Evolutionary conservation across 371 early-diverging fungal species (phyloP).

Genomic region (Zancudomyces culisetae): DNA sequence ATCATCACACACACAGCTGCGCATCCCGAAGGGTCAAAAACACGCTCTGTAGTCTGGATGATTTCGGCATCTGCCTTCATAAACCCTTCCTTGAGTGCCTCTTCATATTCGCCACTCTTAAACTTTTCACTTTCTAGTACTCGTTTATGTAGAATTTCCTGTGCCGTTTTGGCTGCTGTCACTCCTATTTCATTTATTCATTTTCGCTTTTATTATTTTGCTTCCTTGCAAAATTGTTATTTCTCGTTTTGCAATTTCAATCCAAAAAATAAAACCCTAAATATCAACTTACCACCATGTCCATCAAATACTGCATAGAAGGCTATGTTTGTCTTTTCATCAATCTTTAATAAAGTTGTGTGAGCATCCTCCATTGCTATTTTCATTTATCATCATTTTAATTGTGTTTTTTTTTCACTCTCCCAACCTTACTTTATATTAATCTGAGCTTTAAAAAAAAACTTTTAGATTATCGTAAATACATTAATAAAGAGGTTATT

Average conservation of each 20-base stretch:
- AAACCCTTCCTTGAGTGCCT: constrained; percentile 60
- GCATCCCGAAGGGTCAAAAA: constrained; percentile 73
- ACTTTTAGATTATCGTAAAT: no score
- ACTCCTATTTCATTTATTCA: neutral
- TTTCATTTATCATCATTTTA: no score
- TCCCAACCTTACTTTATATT: no score
- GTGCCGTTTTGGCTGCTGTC: constrained; percentile 60
- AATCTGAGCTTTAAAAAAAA: no score
- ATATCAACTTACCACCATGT: constrained; percentile 59
- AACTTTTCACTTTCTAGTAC: constrained; percentile 45
- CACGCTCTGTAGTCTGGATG: constrained; percentile 2
- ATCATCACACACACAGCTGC: constrained; percentile 79
- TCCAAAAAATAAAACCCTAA: constrained; percentile 5
- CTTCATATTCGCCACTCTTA: constrained; percentile 33
- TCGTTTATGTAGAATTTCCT: constrained; percentile 43
- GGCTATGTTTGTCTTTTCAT: constrained; percentile 22
- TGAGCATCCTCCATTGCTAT: constrained; percentile 96
- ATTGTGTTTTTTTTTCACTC: no score
- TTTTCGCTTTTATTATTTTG: neutral
- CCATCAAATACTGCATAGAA: constrained; percentile 96
- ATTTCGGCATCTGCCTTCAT: constrained; percentile 62
- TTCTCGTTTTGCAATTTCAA: neutral
- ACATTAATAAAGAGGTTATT: no score
- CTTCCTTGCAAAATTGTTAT: neutral
- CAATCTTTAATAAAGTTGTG: constrained; percentile 55